Evolutionary conservation across 2,329 filamentous ascomycete genomes (phyloP), one percentile per base, ranked within the genome.

Genomic region (Aureobasidium leucospermi): DNA sequence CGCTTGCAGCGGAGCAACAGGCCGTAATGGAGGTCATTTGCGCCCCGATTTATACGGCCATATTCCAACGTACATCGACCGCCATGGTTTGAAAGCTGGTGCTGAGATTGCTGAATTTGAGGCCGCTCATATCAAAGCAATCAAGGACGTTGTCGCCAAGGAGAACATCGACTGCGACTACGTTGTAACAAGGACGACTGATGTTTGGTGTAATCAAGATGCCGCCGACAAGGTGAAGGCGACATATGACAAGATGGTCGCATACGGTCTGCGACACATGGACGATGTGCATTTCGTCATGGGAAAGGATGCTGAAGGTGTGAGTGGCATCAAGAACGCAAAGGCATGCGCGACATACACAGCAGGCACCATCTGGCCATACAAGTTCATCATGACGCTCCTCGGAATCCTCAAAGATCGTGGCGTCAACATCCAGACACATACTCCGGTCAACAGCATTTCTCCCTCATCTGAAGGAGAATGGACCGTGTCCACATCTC

Each of bases 1-100:
- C 75, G 86, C 84, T 8, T 90, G 87, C 67, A 90, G 81, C 79
- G 88, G 88, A 19, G 88, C 88, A n/a, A 90, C 87, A 0, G 87
- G 88, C 9, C 76, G 87, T 66, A 73, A 79, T 65, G 77, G 77
- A 67, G 76, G 76, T 1, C 76, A 78, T 62, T 49, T 78, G 34
- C 72, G 74, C 47, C 76, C 76, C 3, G 74, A 75, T 62, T 52
- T 74, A 9, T 78, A 77, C 61, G 70, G 69, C 34, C 69, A 70
- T 19, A 71, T 74, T 5, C 63, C 68, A 6, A 70, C 16, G 45
- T 41, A 58, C 19, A 51, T 58, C 31, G 53, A 61, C 29, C 42
- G 52, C 7, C 31, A 42, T 61, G 74, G 76, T 1, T 38, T 70
- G 1, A 67, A 74, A 31, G 71, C 69, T 5, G 75, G 7, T 77